Evolutionary conservation across 1,139 yeast genomes (phyloP).

Genomic region (Pichia sp.): DNA sequence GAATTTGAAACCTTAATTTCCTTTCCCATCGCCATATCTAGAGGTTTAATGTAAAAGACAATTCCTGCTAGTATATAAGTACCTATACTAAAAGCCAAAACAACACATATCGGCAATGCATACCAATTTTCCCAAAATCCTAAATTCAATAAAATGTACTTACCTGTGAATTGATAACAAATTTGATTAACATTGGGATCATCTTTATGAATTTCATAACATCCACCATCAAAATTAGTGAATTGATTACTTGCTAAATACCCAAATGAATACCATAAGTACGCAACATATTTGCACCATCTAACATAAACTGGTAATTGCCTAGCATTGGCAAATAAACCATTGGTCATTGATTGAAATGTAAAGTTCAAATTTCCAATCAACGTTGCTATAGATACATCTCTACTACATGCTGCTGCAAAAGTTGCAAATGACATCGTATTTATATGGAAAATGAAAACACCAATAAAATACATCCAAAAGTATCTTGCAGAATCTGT

Average conservation of each 20-base stretch:
- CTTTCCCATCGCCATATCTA: conserved; percentile 50
- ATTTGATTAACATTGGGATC: conserved; percentile 20
- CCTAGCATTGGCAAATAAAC: conserved; percentile 68
- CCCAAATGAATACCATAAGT: conserved; percentile 76
- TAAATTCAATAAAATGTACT: conserved; percentile 44
- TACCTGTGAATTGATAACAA: conserved; percentile 39
- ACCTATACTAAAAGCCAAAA: conserved; percentile 55
- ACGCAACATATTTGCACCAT: conserved; percentile 74
- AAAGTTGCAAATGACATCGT: conserved; percentile 53
- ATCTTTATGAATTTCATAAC: conserved; percentile 34
- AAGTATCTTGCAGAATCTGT: conserved; percentile 41
- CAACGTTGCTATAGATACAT: conserved; percentile 60
- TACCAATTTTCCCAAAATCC: conserved; percentile 66
- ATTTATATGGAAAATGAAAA: conserved; percentile 49
- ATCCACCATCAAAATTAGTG: conserved; percentile 39
- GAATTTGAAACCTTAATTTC: conserved; percentile 23
- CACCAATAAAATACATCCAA: conserved; percentile 56
- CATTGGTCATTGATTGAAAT: conserved; percentile 72
- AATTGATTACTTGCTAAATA: conserved; percentile 62
- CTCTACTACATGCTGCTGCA: conserved; percentile 54
- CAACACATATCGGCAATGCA: conserved; percentile 57
- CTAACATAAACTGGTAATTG: conserved; percentile 81
- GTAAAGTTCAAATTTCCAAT: conserved; percentile 62
- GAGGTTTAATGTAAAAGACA: conserved; percentile 41
- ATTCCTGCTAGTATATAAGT: conserved; percentile 45